Percentiles rank a stretch among this genome's conserved stretches.
Evolutionary conservation across 2,329 filamentous ascomycete genomes (phyloP).

Genomic region (Cadophora luteo-olivacea): DNA sequence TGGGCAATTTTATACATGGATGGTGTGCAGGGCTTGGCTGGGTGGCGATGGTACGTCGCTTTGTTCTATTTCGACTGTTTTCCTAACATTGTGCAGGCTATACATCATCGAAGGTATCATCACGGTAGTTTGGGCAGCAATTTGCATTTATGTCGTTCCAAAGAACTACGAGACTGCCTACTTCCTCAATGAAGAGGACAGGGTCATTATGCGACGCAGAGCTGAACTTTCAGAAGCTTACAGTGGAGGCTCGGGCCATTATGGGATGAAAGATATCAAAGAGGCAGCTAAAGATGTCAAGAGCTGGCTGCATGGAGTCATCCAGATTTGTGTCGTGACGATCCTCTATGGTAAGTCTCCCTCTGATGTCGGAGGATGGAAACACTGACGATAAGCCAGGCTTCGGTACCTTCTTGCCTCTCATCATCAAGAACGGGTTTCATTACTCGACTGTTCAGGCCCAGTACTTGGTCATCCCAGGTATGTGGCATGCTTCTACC

Average conservation of each 20-base stretch:
- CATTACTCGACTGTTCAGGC: conserved; percentile 25
- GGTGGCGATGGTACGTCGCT: conserved; percentile 54
- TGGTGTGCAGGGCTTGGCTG: conserved; percentile 52
- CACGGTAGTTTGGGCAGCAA: conserved; percentile 40
- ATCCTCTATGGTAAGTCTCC: conserved; percentile 20
- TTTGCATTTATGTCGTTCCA: conserved; percentile 21
- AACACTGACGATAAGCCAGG: neutral
- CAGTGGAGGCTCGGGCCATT: conserved; percentile 20
- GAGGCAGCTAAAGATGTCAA: conserved; percentile 22
- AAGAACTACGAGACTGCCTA: conserved; percentile 26
- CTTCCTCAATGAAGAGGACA: conserved; percentile 24
- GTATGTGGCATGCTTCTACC: neutral
- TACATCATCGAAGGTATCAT: conserved; percentile 53
- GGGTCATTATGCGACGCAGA: conserved; percentile 21
- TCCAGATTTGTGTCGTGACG: conserved; percentile 22
- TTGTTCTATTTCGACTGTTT: neutral
- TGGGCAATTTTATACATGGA: conserved; percentile 55
- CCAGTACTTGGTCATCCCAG: conserved; percentile 26
- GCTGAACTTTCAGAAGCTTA: conserved; percentile 22
- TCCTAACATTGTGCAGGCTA: conserved; percentile 35
- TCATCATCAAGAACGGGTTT: conserved; percentile 26
- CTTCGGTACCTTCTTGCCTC: conserved; percentile 23
- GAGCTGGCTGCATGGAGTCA: conserved; percentile 23
- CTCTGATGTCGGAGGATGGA: no score
- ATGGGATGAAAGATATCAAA: conserved; percentile 25